A percentile compares a stretch with the other conserved stretches of the same genome.
phyloP scores from a whole-genome alignment of 2,329 filamentous ascomycete species.

The Chrysoporthe austroafricana region DNA sequence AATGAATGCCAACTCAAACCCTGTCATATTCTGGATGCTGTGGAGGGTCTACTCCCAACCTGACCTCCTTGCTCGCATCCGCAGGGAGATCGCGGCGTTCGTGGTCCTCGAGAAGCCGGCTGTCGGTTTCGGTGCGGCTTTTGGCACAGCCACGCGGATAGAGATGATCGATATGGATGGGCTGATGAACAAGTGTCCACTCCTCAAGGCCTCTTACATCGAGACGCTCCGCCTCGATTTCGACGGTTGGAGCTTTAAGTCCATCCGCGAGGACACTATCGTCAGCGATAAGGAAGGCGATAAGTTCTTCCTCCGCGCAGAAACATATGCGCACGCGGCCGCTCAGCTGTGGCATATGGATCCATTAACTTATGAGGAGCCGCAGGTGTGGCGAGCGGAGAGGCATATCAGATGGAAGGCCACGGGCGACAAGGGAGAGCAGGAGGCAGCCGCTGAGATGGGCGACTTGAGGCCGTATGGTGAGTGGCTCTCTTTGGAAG shows the following conservation, averaged over 20 bases:
- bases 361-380: slow-evolving; percentile 38
- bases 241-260: slow-evolving; percentile 38
- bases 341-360: slow-evolving; percentile 43
- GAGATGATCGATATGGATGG: slow-evolving; percentile 42
- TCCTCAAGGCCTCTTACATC: slow-evolving; percentile 45
- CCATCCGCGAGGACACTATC: slow-evolving; percentile 39
- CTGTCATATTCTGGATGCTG: slow-evolving; percentile 46
- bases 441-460: slow-evolving; percentile 31
- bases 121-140: slow-evolving; percentile 42
- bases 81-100: slow-evolving; percentile 43
- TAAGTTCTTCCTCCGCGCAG: slow-evolving; percentile 39
- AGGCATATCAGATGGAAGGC: slow-evolving; percentile 38
- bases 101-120: slow-evolving; percentile 39
- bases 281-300: slow-evolving; percentile 36
- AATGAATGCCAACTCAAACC: slow-evolving; percentile 44
- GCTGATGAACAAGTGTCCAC: slow-evolving; percentile 41
- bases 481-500: slow-evolving; percentile 30
- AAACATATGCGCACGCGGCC: slow-evolving; percentile 40
- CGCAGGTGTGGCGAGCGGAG: slow-evolving; percentile 41
- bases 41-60: slow-evolving; percentile 45
- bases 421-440: slow-evolving; percentile 34
- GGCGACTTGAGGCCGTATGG: slow-evolving; percentile 40
- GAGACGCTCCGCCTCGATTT: slow-evolving; percentile 47
- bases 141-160: slow-evolving; percentile 42
- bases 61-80: slow-evolving; percentile 43